Percentiles rank a stretch among this genome's conserved stretches.
phyloP scores from a whole-genome alignment of 2,329 filamentous ascomycete species.

The Hypoxylon sp. region DNA sequence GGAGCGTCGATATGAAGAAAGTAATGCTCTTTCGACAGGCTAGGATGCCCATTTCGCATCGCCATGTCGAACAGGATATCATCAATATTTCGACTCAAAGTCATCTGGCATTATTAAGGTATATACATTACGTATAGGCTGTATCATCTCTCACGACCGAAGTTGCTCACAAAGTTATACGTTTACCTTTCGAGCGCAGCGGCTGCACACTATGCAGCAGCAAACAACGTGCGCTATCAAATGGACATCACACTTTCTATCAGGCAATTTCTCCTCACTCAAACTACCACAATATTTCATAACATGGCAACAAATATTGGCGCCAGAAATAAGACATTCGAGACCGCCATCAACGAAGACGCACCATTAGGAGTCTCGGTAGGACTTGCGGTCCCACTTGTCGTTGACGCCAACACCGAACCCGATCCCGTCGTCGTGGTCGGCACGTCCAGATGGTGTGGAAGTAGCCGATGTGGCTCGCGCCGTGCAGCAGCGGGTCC shows the following conservation, averaged over 20 bases:
- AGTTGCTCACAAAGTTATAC: too few species aligned
- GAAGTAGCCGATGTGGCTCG: neutral
- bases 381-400: neutral
- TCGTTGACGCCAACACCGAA: neutral
- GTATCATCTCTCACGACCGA: neutral
- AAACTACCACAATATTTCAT: neutral
- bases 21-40: too few species aligned
- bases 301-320: neutral
- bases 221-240: too few species aligned
- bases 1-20: neutral
- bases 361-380: slow-evolving; percentile 11
- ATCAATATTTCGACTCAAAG: neutral
- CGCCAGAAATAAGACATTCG: slow-evolving; percentile 7
- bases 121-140: neutral
- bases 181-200: too few species aligned
- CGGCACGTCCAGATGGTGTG: neutral
- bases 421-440: slow-evolving; percentile 3
- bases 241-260: too few species aligned
- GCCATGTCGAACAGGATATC: neutral
- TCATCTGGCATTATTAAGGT: neutral
- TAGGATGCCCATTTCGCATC: neutral
- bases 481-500: neutral
- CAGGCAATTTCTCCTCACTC: too few species aligned
- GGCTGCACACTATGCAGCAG: too few species aligned
- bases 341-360: slow-evolving; percentile 3